Percentiles rank a stretch among this genome's conserved stretches.
Evolutionary conservation across 2,329 filamentous ascomycete genomes (phyloP).

Genomic region (Tolypocladium nubicola): DNA sequence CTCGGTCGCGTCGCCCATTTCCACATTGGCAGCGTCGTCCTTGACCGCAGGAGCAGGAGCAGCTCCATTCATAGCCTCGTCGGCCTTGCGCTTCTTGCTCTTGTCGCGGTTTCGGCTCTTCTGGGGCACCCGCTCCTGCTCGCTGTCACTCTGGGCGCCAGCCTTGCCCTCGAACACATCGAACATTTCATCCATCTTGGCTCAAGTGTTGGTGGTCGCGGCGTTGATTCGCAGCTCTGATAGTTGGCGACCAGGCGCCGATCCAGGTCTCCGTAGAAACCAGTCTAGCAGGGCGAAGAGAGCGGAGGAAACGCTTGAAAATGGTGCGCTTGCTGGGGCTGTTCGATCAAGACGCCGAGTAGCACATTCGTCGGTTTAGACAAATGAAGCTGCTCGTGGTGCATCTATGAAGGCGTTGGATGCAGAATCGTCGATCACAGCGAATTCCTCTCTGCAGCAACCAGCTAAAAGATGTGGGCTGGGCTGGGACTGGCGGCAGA

Average conservation of each 20-base stretch:
- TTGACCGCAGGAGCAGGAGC: constrained; percentile 5
- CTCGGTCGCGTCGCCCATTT: constrained; percentile 31
- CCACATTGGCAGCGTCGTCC: constrained; percentile 13
- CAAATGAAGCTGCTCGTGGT: not conserved
- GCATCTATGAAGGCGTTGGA: constrained; percentile 6
- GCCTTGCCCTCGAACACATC: constrained; percentile 65
- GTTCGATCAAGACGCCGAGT: not conserved
- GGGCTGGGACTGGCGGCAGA: constrained; percentile 11
- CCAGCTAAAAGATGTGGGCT: constrained; percentile 11
- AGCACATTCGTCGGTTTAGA: not conserved
- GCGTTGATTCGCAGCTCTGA: not conserved
- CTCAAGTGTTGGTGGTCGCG: not conserved
- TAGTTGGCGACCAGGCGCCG: not conserved
- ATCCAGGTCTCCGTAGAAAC: not conserved
- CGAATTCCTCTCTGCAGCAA: not conserved
- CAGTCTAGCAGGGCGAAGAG: not conserved
- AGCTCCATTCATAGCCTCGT: constrained; percentile 59
- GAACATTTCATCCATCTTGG: constrained; percentile 66
- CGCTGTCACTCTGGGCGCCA: constrained; percentile 27
- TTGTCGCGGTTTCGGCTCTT: constrained; percentile 45
- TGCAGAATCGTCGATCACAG: constrained; percentile 6
- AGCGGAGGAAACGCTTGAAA: not conserved
- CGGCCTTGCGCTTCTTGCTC: constrained; percentile 79
- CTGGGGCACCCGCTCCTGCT: constrained; percentile 33
- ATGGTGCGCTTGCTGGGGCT: not conserved